These are phyloP conservation scores for Penicillium psychrofluorescens DNA, from an alignment of 495 filamentous ascomycete species.

Conservation along the genomic window DNA sequence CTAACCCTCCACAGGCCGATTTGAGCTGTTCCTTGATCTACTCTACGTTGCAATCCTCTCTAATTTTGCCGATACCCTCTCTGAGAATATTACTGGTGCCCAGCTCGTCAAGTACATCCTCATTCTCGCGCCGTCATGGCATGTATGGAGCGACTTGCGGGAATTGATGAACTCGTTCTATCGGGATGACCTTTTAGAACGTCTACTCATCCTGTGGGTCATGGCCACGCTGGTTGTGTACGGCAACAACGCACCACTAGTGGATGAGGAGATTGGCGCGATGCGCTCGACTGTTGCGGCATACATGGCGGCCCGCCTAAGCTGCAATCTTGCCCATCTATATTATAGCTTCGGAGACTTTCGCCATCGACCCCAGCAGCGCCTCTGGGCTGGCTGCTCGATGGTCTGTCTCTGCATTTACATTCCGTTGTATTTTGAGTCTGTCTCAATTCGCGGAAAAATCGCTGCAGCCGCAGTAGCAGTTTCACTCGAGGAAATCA, in stretches of 20 bases:
- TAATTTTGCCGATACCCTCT: conserved; percentile 36
- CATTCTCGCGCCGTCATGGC: conserved; percentile 38
- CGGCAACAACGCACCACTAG: conserved; percentile 39
- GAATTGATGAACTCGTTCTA: conserved; percentile 44
- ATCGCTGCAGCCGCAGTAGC: conserved; percentile 32
- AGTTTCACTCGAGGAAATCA: conserved; percentile 21
- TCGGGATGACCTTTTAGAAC: conserved; percentile 42
- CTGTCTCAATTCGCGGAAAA: conserved; percentile 26
- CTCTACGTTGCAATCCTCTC: conserved; percentile 39
- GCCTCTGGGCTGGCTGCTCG: conserved; percentile 24
- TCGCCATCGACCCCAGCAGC: conserved; percentile 30
- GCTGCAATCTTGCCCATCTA: conserved; percentile 19
- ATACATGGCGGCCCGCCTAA: conserved; percentile 28
- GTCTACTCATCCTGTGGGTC: conserved; percentile 38
- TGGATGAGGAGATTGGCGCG: conserved; percentile 32
- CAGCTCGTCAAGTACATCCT: conserved; percentile 38
- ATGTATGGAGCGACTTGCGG: conserved; percentile 40
- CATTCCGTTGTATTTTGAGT: conserved; percentile 31
- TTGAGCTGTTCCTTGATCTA: conserved; percentile 44
- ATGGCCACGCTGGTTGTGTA: conserved; percentile 39
- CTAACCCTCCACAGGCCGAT: conserved; percentile 23
- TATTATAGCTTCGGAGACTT: conserved; percentile 31
- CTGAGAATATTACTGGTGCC: conserved; percentile 36
- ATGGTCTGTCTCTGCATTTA: conserved; percentile 25
- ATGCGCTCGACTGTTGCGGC: conserved; percentile 33